These are phyloP conservation scores for Morella rubra DNA, from an alignment of 306 rosid species.

Conservation along the genomic window DNA sequence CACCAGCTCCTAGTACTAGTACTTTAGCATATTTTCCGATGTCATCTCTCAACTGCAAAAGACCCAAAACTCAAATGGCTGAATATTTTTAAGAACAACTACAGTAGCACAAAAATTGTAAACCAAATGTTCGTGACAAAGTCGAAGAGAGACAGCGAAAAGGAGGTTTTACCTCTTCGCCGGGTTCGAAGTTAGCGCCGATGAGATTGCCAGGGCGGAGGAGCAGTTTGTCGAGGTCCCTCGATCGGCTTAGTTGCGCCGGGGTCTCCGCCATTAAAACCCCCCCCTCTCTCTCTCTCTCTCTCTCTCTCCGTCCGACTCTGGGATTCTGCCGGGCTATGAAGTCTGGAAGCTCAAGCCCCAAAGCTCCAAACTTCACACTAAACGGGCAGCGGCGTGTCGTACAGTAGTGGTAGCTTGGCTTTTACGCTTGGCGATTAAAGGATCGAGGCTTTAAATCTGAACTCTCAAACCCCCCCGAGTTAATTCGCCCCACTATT, in stretches of 20 bases:
- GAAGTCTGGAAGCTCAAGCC: neutral
- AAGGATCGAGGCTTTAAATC: neutral
- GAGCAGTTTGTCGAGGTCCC: conserved; percentile 94
- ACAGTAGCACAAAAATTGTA: neutral
- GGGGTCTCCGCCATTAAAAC: conserved; percentile 45
- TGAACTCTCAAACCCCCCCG: neutral
- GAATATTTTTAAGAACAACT: neutral
- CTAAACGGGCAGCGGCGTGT: neutral
- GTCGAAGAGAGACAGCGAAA: neutral
- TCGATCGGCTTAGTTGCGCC: conserved; percentile 53
- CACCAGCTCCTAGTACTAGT: conserved; percentile 86
- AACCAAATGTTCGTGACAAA: conserved; percentile 9
- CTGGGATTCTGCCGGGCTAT: neutral
- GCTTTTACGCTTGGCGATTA: neutral
- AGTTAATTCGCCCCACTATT: neutral
- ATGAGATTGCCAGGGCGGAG: conserved; percentile 78
- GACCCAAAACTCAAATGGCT: neutral
- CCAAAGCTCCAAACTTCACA: neutral
- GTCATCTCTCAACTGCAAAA: conserved; percentile 65
- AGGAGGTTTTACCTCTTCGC: conserved; percentile 47
- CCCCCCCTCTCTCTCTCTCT: conserved; percentile 10
- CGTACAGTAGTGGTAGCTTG: neutral
- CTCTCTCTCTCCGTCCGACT: neutral
- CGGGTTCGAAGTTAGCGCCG: conserved; percentile 76
- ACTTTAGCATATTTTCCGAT: conserved; percentile 66